Percentiles rank a stretch among this genome's conserved stretches.
These are phyloP conservation scores for Aspergillus sp. DNA, from an alignment of 2,329 filamentous ascomycete species.

Conservation along the genomic window DNA sequence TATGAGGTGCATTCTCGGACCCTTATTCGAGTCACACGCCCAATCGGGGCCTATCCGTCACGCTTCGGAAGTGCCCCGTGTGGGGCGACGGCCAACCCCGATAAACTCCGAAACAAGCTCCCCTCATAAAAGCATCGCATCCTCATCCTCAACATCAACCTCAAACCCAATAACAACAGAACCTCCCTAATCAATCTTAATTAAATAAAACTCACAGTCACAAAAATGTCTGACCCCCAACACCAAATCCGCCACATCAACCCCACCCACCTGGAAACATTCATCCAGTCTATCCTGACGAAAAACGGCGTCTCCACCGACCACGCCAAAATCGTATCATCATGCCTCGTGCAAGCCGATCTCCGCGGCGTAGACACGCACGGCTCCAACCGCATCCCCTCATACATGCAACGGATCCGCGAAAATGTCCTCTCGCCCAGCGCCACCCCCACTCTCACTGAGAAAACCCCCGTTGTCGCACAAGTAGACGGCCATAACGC, in stretches of 20 bases:
- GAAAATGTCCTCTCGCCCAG: conserved; percentile 66
- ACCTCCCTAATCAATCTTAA: background rate
- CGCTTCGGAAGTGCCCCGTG: background rate
- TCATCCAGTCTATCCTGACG: conserved; percentile 30
- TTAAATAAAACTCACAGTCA: background rate
- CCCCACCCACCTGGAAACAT: conserved; percentile 22
- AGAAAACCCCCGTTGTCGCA: conserved; percentile 70
- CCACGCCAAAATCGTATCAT: conserved; percentile 65
- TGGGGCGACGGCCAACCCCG: background rate
- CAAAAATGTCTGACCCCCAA: conserved; percentile 10
- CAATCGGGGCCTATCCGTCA: background rate
- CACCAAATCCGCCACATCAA: conserved; percentile 21
- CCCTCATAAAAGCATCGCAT: background rate
- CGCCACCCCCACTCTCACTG: conserved; percentile 59
- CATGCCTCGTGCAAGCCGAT: conserved; percentile 71
- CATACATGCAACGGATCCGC: conserved; percentile 72
- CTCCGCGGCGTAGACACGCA: conserved; percentile 79
- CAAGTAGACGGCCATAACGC: conserved; percentile 69
- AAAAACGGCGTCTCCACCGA: conserved; percentile 57
- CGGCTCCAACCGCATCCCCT: conserved; percentile 74
- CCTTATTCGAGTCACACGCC: background rate
- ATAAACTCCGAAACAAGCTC: background rate
- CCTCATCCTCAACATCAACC: background rate
- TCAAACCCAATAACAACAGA: background rate
- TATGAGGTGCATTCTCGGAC: no score